Base-by-base conservation (phyloP, 768 basidiomycete species). In the Boletus reticulatus region DNA sequence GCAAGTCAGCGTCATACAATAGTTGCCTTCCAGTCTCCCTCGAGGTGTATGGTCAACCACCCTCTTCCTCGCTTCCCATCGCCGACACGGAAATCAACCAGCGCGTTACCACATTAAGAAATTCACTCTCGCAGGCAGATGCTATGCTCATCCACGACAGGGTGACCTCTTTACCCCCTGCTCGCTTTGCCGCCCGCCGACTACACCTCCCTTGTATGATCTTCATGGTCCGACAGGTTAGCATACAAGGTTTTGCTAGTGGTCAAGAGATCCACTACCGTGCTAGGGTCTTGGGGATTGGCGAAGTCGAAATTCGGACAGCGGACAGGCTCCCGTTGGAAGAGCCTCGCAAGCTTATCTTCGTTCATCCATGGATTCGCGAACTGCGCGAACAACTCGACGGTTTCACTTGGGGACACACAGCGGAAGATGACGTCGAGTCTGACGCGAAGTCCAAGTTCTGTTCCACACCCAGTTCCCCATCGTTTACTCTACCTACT, bases 1-100 rank as follows among this genome's bases (percentile, higher is more conserved):
- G 56, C n/a, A 24, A 44, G 19, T 43, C 55, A 4, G 54, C 50
- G 2, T 8, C 31, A 10, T 62, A 62, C 24, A 62, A 62, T 17
- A 62, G 58, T 16, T 61, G 60, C 20, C 50, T 61, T 22, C 58
- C 60, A 0, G 22, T 14, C 9, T 27, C 50, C 16, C 39, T 60
- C 20, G 24, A 22, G 0, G 43, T 53, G 13, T 61, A 56, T 9
- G 34, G 14, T 4, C 34, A 29, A n/a, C 7, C 14, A 0, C 43
- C 49, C 1, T 4, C 5, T 6, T 4, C 6, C 13, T 42, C 19
- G 1, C 8, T 20, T 5, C 5, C 16, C 6, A 19, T 39, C 13
- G 19, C 36, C 1, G 31, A 37, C 22, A 7, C 37, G 0, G 44
- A 52, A 9, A 47, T 52, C 50, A 34, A 57, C 6, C 19, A 4